phyloP scores from a whole-genome alignment of 1,139 yeast genomes.

The Yamadazyma dendronema region DNA sequence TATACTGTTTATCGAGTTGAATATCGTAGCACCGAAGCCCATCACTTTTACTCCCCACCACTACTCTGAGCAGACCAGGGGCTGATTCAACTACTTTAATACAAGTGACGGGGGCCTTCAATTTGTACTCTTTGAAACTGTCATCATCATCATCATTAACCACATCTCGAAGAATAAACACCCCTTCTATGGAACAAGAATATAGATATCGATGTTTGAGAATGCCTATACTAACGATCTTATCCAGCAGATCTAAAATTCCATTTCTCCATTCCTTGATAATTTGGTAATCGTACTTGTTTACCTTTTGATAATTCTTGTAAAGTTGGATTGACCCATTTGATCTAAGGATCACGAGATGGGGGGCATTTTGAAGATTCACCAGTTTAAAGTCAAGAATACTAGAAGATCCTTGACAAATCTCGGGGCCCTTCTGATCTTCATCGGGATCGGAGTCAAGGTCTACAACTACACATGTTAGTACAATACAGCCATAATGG shows the following conservation, averaged over 20 bases:
- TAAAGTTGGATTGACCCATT: conserved; percentile 34
- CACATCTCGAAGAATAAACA: conserved; percentile 43
- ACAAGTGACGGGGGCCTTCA: conserved; percentile 37
- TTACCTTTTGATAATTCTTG: conserved; percentile 15
- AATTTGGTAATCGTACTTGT: conserved; percentile 23
- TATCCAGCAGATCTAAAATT: conserved; percentile 10
- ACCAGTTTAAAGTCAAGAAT: conserved; percentile 9
- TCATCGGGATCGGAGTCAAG: conserved; percentile 2
- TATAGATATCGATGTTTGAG: conserved; percentile 33
- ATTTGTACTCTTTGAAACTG: conserved; percentile 27
- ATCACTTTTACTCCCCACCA: conserved; percentile 47
- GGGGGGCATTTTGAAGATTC: conserved; percentile 16
- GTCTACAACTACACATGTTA: conserved; percentile 6
- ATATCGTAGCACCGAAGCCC: conserved; percentile 36
- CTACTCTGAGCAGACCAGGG: conserved; percentile 19
- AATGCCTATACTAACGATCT: conserved; percentile 27
- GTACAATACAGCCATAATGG: background rate
- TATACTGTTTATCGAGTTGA: conserved; percentile 4
- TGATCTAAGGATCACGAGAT: conserved; percentile 27
- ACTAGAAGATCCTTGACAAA: conserved; percentile 6
- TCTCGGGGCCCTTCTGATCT: background rate
- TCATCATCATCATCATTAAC: conserved; percentile 37
- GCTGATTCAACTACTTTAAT: conserved; percentile 22
- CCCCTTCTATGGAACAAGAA: conserved; percentile 46
- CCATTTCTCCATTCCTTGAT: conserved; percentile 41